Base-by-base conservation (phyloP, 176 grass and related monocot genomes). In the Raddia guianensis region DNA sequence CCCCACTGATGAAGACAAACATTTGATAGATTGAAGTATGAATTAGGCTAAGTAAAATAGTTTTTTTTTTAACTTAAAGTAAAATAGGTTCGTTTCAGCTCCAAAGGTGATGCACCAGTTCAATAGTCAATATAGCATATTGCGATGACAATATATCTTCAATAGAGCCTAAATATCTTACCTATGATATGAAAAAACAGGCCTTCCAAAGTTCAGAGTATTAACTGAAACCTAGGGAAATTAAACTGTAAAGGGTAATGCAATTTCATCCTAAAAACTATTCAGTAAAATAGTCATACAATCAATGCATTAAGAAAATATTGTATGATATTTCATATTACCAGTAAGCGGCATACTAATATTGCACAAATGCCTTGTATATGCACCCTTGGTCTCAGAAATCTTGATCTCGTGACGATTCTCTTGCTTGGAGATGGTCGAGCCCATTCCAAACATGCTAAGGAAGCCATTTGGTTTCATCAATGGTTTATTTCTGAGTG, bases 281-380 rank as follows among this genome's bases (percentile, higher is more conserved):
- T 12, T 53, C 32, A 74, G 33, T 21, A 45, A 6, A 51, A 27
- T 14, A 75, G 1, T 55, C 1, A 16, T 11, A 74, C 9, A 45
- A 70, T 55, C 0, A 0, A 67, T 75, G n/a, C 56, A 12, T 70
- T 59, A 71, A 81, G 59, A 19, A 4, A 5, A 60, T 76, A n/a
- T n/a, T n/a, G n/a, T n/a, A 20, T 48, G 13, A 14, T 65, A 18
- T 73, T 10, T 48, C 21, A 49, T 88, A 74, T 91, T 87, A 98
- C 95, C 92, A 2, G 84, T 68, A 70, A 82, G 76, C 1, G 96
- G 92, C 35, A 98, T 50, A 56, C 86, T 93, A 66, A 98, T 93
- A 54, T 84, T 98, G 81, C 92, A 95, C 27, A 98, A 43, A 57
- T 83, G 85, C 68, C 72, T 86, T 47, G 64, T 11, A 64, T 79